Evolutionary conservation across 768 basidiomycete genomes (phyloP).

Genomic region (Tulasnella sp.): DNA sequence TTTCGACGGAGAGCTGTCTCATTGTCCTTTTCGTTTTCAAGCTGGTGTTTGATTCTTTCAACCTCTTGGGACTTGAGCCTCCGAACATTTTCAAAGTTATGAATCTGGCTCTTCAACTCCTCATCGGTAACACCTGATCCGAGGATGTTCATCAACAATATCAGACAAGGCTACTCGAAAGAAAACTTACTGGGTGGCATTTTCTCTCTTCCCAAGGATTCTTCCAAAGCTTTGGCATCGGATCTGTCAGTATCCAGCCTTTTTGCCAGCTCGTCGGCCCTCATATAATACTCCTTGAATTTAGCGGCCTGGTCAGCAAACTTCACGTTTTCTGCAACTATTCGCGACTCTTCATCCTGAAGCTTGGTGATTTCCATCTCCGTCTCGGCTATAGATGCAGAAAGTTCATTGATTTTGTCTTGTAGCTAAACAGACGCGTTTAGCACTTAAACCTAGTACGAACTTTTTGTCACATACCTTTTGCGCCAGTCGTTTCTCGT

Average conservation of each 20-base stretch:
- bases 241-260: slow-evolving; percentile 31
- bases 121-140: slow-evolving; percentile 46
- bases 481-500: slow-evolving; percentile 77
- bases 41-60: not conserved
- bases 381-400: slow-evolving; percentile 48
- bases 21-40: slow-evolving; percentile 18
- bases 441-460: not conserved
- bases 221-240: slow-evolving; percentile 3
- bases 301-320: slow-evolving; percentile 75
- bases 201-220: slow-evolving; percentile 4
- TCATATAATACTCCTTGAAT: slow-evolving; percentile 73
- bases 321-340: slow-evolving; percentile 24
- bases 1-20: slow-evolving; percentile 20
- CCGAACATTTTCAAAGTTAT: slow-evolving; percentile 27
- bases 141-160: not conserved
- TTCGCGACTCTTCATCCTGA: slow-evolving; percentile 26
- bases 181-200: not conserved
- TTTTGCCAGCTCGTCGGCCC: slow-evolving; percentile 48
- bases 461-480: slow-evolving; percentile 32
- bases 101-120: slow-evolving; percentile 36
- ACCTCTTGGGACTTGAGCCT: slow-evolving; percentile 17
- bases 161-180: not conserved
- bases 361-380: slow-evolving; percentile 62
- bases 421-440: slow-evolving; percentile 32
- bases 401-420: slow-evolving; percentile 48